A percentile compares a stretch with the other conserved stretches of the same genome.
These are phyloP conservation scores for Harrya chromipes DNA, from an alignment of 768 basidiomycete species.

Conservation along the genomic window DNA sequence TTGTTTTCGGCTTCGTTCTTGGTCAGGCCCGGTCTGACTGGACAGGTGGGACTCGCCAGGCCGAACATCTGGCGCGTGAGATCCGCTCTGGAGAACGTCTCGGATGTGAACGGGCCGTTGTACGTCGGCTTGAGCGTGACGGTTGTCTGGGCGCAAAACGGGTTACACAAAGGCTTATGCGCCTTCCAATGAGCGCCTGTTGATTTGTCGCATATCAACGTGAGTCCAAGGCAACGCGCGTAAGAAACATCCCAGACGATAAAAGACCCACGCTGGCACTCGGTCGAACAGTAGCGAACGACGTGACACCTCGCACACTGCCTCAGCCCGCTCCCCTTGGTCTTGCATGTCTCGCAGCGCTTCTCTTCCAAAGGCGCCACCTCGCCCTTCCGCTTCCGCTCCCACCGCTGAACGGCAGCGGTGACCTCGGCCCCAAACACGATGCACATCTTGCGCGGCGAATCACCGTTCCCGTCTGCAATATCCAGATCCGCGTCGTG, in stretches of 20 bases:
- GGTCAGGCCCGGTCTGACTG: conserved; percentile 16
- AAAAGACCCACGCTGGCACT: conserved; percentile 48
- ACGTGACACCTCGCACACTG: conserved; percentile 44
- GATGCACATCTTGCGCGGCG: conserved; percentile 31
- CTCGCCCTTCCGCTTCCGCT: conserved; percentile 44
- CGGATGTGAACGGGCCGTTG: conserved; percentile 4
- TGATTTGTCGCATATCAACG: neutral
- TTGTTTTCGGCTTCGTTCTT: conserved; percentile 33
- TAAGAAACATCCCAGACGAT: neutral
- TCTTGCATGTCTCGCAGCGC: conserved; percentile 40
- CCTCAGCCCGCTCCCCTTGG: conserved; percentile 33
- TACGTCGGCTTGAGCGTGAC: conserved; percentile 49
- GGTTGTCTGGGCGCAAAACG: conserved; percentile 42
- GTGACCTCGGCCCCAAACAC: conserved; percentile 42
- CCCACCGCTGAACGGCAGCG: conserved; percentile 44
- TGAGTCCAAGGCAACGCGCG: neutral
- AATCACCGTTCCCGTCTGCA: conserved; percentile 37
- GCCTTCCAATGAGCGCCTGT: conserved; percentile 45
- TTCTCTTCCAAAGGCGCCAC: conserved; percentile 41
- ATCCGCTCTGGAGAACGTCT: conserved; percentile 27
- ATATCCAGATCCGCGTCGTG: conserved; percentile 44
- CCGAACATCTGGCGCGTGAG: conserved; percentile 31
- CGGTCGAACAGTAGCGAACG: conserved; percentile 49
- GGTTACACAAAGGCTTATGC: conserved; percentile 47
- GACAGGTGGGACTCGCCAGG: conserved; percentile 22